Conservation (phyloP, 2,329 filamentous ascomycete species). For the Tolypocladium ovalisporum region DNA sequence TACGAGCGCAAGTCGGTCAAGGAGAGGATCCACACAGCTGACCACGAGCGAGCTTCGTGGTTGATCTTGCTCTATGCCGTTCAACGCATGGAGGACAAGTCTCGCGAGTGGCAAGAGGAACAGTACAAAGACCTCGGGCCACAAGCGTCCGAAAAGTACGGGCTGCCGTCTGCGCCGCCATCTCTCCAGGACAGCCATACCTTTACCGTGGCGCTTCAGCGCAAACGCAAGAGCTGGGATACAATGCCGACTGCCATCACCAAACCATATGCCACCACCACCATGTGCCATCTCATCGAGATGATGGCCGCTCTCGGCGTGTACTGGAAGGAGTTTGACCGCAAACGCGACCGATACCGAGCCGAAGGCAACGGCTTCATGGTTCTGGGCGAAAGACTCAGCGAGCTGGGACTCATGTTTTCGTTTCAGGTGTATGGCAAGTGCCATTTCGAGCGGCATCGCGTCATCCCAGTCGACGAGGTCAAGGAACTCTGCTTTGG, state of each 20-base stretch:
- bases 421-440: conserved; percentile 39
- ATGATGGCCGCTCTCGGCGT: conserved; percentile 43
- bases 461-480: conserved; percentile 41
- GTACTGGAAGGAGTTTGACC: conserved; percentile 49
- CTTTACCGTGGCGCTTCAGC: conserved; percentile 34
- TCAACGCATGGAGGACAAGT: conserved; percentile 37
- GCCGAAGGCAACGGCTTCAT: conserved; percentile 45
- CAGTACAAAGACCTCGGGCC: conserved; percentile 18
- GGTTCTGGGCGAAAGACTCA: conserved; percentile 32
- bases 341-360: conserved; percentile 37
- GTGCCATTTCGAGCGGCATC: conserved; percentile 34
- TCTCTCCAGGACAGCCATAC: conserved; percentile 22
- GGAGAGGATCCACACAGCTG: conserved; percentile 38
- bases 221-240: conserved; percentile 37
- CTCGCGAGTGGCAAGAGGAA: conserved; percentile 31
- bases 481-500: conserved; percentile 47
- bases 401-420: conserved; percentile 43
- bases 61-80: conserved; percentile 36
- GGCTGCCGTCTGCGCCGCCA: conserved; percentile 13
- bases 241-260: conserved; percentile 36
- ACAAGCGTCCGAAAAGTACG: conserved; percentile 6
- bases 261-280: conserved; percentile 41
- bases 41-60: conserved; percentile 47
- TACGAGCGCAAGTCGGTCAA: conserved; percentile 14
- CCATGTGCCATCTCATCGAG: conserved; percentile 45